phyloP scores from a whole-genome alignment of 208 protist species.

The Acanthamoeba rhysodes region DNA sequence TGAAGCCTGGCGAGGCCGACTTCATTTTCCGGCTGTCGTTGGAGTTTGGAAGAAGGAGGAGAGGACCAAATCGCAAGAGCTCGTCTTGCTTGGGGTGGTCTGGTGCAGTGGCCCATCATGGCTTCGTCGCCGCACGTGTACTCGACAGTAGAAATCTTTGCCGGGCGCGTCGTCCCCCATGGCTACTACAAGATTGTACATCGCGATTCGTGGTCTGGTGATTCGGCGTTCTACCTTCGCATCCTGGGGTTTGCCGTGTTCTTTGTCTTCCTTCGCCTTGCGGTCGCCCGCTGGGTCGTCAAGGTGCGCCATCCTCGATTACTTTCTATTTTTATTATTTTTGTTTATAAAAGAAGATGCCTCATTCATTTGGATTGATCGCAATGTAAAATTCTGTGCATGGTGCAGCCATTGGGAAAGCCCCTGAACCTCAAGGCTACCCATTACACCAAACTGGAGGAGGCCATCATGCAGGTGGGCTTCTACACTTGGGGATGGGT shows the following conservation, averaged over 20 bases:
- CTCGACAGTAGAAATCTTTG: not conserved
- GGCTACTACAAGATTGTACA: slow-evolving; percentile 8
- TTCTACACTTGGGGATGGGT: slow-evolving; percentile 3
- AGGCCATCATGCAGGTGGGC: slow-evolving; percentile 25
- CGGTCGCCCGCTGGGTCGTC: not conserved
- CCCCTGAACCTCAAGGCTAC: slow-evolving; percentile 3
- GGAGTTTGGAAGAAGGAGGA: too few relatives aligned
- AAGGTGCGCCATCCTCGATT: too few relatives aligned
- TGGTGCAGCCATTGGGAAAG: not conserved
- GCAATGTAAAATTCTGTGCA: not conserved
- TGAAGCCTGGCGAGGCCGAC: too few relatives aligned
- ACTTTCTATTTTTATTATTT: too few relatives aligned
- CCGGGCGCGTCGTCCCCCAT: slow-evolving; percentile 8
- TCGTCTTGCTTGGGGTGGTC: too few relatives aligned
- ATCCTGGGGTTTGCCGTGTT: slow-evolving; percentile 8
- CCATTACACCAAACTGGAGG: not conserved
- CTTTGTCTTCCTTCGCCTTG: not conserved
- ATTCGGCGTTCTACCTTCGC: slow-evolving; percentile 11
- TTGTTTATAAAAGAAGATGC: too few relatives aligned
- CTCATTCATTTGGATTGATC: too few relatives aligned
- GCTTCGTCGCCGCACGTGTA: not conserved
- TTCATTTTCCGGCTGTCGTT: too few relatives aligned
- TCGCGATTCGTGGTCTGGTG: not conserved
- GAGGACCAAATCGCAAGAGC: too few relatives aligned
- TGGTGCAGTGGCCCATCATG: too few relatives aligned